A percentile compares a stretch with the other conserved stretches of the same genome.
Conservation (phyloP, 2,329 filamentous ascomycete genomes). For the Hypoxylon sp. region DNA sequence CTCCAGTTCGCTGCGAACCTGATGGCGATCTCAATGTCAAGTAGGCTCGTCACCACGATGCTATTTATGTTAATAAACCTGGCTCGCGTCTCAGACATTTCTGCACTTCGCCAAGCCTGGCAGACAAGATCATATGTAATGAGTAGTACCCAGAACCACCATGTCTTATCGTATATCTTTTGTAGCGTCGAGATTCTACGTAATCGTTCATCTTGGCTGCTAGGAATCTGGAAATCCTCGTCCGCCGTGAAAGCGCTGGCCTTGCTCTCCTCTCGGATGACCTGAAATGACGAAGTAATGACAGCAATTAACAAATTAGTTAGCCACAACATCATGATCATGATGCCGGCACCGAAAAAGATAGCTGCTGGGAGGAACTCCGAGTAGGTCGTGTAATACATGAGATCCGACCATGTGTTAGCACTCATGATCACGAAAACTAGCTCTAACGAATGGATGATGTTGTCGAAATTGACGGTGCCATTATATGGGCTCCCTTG, state of each 20-base stretch:
- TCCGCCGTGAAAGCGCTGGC: slow-evolving; percentile 91
- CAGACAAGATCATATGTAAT: slow-evolving; percentile 86
- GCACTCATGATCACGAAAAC: slow-evolving; percentile 99
- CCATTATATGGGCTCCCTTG: slow-evolving; percentile 83
- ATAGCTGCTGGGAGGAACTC: slow-evolving; percentile 90
- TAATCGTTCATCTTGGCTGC: slow-evolving; percentile 59
- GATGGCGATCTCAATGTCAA: slow-evolving; percentile 86
- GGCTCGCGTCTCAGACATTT: slow-evolving; percentile 75
- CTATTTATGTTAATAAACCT: slow-evolving; percentile 81
- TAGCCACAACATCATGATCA: slow-evolving; percentile 96
- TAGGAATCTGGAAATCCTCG: slow-evolving; percentile 63
- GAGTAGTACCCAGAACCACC: slow-evolving; percentile 82
- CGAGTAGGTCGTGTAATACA: slow-evolving; percentile 93
- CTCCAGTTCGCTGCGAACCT: slow-evolving; percentile 86
- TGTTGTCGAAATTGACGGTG: slow-evolving; percentile 96
- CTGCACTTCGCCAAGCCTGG: slow-evolving; percentile 82
- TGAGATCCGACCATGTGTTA: slow-evolving; percentile 94
- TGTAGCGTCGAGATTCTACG: slow-evolving; percentile 70
- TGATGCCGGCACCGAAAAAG: slow-evolving; percentile 80
- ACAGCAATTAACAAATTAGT: slow-evolving; percentile 95
- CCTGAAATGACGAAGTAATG: slow-evolving; percentile 98
- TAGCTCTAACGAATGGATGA: slow-evolving; percentile 89
- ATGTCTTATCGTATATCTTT: slow-evolving; percentile 79
- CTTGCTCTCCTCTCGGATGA: slow-evolving; percentile 96
- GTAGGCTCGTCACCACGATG: slow-evolving; percentile 79